Conservation (phyloP, 225 moss, liverwort and hornwort genomes). For the Physcomitrium patens region DNA sequence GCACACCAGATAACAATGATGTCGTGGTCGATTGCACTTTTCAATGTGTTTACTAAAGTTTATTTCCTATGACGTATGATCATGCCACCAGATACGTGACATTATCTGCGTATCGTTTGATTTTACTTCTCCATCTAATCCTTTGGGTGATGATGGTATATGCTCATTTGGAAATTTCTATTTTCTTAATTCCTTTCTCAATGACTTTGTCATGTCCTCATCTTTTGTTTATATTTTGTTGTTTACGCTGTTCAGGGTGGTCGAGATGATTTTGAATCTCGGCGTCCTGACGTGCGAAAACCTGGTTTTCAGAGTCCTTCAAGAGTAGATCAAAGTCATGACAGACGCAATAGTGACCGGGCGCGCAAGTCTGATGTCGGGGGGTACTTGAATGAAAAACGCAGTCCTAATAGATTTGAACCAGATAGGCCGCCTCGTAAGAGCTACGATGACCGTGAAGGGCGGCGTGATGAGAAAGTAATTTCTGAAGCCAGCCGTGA, state of each 20-base stretch:
- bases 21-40: too few relatives aligned
- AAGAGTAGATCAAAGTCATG: constrained; percentile 40
- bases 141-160: neutral
- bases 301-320: constrained; percentile 52
- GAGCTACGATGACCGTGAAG: constrained; percentile 64
- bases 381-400: constrained; percentile 50
- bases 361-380: constrained; percentile 68
- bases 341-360: constrained; percentile 42
- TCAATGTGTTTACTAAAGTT: too few relatives aligned
- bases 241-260: constrained; percentile 34
- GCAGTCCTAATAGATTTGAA: constrained; percentile 52
- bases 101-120: too few relatives aligned
- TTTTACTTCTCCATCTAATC: neutral
- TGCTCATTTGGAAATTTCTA: neutral
- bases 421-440: constrained; percentile 45
- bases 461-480: constrained; percentile 43
- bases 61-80: too few relatives aligned
- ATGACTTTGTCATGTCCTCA: neutral
- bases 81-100: too few relatives aligned
- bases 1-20: too few relatives aligned
- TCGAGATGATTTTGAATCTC: constrained; percentile 46
- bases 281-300: constrained; percentile 46
- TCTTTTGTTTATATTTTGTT: neutral
- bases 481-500: constrained; percentile 44
- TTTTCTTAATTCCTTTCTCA: neutral